phyloP scores from a whole-genome alignment of 257 asterid species.

The Solanum rostratum region DNA sequence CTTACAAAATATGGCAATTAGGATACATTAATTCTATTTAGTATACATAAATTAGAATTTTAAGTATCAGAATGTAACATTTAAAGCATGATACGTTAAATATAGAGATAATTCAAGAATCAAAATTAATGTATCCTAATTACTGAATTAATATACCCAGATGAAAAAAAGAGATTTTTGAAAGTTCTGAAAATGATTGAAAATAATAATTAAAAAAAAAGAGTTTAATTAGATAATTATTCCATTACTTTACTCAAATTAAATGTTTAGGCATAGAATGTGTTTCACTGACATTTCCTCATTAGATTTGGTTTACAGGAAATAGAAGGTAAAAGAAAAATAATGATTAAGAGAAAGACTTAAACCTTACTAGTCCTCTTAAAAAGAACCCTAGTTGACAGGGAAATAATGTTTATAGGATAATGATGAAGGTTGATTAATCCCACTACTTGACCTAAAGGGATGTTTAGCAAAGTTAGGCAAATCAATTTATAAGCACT shows the following conservation, averaged over 20 bases:
- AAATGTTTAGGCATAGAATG: neutral
- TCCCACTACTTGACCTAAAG: neutral
- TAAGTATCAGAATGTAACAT: too few relatives aligned
- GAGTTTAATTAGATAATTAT: too few relatives aligned
- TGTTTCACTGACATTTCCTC: neutral
- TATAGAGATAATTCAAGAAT: too few relatives aligned
- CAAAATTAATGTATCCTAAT: too few relatives aligned
- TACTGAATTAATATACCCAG: too few relatives aligned
- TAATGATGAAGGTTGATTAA: neutral
- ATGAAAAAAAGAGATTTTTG: too few relatives aligned
- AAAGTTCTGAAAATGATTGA: too few relatives aligned
- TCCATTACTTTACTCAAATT: neutral
- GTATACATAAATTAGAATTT: too few relatives aligned
- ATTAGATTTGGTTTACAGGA: neutral
- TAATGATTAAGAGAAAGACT: neutral
- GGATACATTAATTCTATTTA: too few relatives aligned
- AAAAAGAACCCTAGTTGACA: neutral
- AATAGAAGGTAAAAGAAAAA: neutral
- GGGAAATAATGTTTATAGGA: neutral
- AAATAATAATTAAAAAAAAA: too few relatives aligned
- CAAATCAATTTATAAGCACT: neutral
- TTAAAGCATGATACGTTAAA: too few relatives aligned
- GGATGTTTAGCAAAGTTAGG: neutral
- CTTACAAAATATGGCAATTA: too few relatives aligned
- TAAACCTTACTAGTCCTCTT: neutral